Conservation (phyloP, 140 eudicot genomes). For the Cichorium intybus region DNA sequence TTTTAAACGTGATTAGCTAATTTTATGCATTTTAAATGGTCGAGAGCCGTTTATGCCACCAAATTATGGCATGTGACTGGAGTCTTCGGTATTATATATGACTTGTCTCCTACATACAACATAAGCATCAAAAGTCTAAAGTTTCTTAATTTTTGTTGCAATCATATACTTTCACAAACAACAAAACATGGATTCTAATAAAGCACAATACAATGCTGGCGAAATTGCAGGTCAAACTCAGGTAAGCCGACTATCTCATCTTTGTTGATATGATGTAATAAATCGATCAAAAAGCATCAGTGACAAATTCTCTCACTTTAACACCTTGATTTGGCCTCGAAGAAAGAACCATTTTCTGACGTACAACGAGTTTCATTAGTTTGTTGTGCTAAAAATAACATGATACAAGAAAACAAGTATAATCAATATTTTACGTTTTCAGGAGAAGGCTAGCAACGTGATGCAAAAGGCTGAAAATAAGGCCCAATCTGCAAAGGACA, state of each 20-base stretch:
- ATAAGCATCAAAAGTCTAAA: background rate
- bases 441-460: slow-evolving; percentile 56
- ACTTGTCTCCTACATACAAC: background rate
- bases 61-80: background rate
- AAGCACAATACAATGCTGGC: slow-evolving; percentile 49
- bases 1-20: background rate
- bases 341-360: background rate
- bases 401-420: background rate
- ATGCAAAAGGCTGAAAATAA: slow-evolving; percentile 44
- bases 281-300: background rate
- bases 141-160: background rate
- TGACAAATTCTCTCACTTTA: too few species aligned
- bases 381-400: background rate
- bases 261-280: background rate
- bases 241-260: slow-evolving; percentile 22
- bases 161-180: background rate
- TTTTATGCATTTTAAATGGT: slow-evolving; percentile 6
- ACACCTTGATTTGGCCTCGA: background rate
- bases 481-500: slow-evolving; percentile 51
- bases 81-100: background rate
- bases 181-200: slow-evolving; percentile 39
- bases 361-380: background rate
- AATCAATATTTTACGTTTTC: background rate
- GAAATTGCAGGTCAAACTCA: slow-evolving; percentile 42
- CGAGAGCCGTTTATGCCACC: slow-evolving; percentile 12